Conservation (phyloP, 768 basidiomycete species). For the Suillus alpinus region DNA sequence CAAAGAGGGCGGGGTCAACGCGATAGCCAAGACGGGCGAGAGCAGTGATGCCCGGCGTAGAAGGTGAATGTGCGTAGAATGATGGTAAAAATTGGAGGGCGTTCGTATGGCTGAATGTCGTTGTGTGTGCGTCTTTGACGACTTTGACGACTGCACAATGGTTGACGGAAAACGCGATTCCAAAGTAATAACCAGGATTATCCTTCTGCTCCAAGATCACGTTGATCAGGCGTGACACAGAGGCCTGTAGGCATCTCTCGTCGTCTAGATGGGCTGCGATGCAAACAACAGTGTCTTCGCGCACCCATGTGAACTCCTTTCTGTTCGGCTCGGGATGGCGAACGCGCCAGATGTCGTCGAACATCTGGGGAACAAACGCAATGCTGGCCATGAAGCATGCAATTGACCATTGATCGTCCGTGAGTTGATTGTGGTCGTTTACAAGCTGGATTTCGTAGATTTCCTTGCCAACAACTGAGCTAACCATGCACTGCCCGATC, state of each 20-base stretch:
- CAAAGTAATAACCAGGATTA: background rate
- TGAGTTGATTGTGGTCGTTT: background rate
- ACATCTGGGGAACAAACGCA: background rate
- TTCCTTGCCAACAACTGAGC: background rate
- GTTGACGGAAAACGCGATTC: background rate
- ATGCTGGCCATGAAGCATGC: background rate
- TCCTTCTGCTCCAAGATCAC: background rate
- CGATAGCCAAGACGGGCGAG: background rate
- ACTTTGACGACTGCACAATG: background rate
- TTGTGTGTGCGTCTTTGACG: background rate
- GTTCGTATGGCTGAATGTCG: background rate
- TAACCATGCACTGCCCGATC: background rate
- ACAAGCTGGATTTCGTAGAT: background rate
- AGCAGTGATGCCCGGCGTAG: conserved; percentile 1
- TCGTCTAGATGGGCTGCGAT: conserved; percentile 1
- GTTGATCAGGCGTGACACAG: background rate
- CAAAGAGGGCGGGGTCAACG: background rate
- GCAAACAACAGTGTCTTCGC: background rate
- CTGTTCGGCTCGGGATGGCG: background rate
- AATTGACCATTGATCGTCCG: background rate
- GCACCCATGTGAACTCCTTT: conserved; percentile 3
- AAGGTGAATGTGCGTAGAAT: background rate
- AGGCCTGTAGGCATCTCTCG: conserved; percentile 3
- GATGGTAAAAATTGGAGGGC: background rate
- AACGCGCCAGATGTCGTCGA: rapidly evolving